Evolutionary conservation across 75 land plant species (phyloP), one percentile per base, ranked within the genome.

Genomic region (Adiantum capillusveneris): DNA sequence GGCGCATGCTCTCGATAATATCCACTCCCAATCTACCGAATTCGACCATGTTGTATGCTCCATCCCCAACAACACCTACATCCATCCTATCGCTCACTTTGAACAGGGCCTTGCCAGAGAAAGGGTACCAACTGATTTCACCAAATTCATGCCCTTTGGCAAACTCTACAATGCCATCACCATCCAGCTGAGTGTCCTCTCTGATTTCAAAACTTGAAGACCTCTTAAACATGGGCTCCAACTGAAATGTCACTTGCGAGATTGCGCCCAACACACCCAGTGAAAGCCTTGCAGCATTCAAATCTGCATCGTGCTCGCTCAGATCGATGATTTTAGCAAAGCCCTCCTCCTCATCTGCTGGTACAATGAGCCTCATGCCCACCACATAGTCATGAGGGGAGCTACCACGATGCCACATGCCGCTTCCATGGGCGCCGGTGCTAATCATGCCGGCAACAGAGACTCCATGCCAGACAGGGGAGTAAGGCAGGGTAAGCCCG

Each of bases 201-300:
- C 37, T 39, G 39, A 60, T 19, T 16, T 44, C 44, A 11, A 41
- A 18, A 3, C 65, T 53, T 27, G 70, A 57, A 0, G 75, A 70
- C 0, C 76, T 57, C 30, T 74, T 74, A 53, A 69, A 69, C 50
- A 74, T 59, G 13, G 74, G 74, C 59, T 74, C 66, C 59, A 74
- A 21, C 18, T 11, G 22, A 22, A 69, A 72, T 3, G 76, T 74
- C 0, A 66, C 31, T 30, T 44, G 2, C 7, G 70, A 67, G 25
- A 67, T 67, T 0, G 31, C 67, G 0, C 70, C 70, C 21, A 67
- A 17, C 11, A 46, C 26, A 0, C 70, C 70, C 9, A 67, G 34
- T 22, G 70, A 65, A 0, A 67, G 31, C 39, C 36, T 46, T 0
- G 67, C 67, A 1, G 70, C 70, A 22, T 62, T 64, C 44, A 67